Base-by-base conservation (phyloP, 169 alveolate species). In the Eimeria sp. region DNA sequence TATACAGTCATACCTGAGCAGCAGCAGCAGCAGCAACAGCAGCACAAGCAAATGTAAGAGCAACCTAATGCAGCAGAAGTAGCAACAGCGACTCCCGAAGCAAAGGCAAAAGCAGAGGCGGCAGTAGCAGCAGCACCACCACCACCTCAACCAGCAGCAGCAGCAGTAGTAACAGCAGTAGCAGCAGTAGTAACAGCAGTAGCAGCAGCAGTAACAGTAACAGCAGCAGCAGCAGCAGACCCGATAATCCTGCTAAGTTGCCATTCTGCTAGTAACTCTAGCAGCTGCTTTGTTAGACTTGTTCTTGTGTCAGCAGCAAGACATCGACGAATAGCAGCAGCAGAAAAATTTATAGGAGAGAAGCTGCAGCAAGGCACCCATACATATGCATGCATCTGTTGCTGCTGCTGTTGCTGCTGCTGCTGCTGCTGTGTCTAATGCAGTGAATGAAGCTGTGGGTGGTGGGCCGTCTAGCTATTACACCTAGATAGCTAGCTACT, bases 201-300 rank as follows among this genome's bases (percentile, higher is more conserved):
- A 70, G 47, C 80, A 70, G 80, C 80, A 70, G 43, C 80, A 70
- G 47, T 49, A 70, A 49, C 80, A 25, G 47, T 49, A 70, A 18
- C 80, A 70, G 47, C 67, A 58, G 67, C 67, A 58, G 25, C 67
- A 58, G 67, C 67, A 58, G 22, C 67, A 58, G 67, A 58, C 87
- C 87, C 87, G 87, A 76, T 40, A 43, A 76, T 58, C 87, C 87
- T 27, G 61, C 87, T 76, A 20, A 76, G 87, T 63, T 76, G 87
- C 87, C 87, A 76, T 63, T 76, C 87, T 4, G 87, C 87, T 9
- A 76, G 57, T 9, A 63, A 20, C 58, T 76, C 63, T 63, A 76
- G 51, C 54, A 76, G 61, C 87, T 43, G 45, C n/a, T 63, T 40
- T 27, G 63, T 76, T 22, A 76, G 11, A 9, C 34, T 25, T 9